Conservation (phyloP, 2,329 filamentous ascomycete genomes). For the Aspergillus ruber region DNA sequence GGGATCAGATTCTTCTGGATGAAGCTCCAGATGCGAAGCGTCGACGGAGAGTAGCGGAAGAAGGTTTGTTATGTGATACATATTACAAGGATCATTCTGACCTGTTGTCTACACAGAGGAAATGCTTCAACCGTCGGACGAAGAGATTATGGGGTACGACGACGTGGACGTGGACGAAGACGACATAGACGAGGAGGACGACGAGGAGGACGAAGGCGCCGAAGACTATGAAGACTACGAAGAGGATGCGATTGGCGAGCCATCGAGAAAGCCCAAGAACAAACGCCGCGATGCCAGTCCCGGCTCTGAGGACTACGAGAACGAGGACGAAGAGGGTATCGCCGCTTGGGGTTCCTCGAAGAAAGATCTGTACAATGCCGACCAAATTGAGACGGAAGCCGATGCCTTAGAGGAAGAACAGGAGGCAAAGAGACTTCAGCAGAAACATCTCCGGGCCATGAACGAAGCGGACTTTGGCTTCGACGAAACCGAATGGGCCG, state of each 20-base stretch:
- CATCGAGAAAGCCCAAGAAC: constrained; percentile 15
- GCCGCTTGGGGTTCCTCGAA: constrained; percentile 82
- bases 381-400: constrained; percentile 63
- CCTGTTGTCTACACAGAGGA: constrained; percentile 39
- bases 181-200: constrained; percentile 34
- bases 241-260: constrained; percentile 21
- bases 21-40: constrained; percentile 75
- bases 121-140: constrained; percentile 53
- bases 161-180: constrained; percentile 43
- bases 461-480: constrained; percentile 88
- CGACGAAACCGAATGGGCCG: constrained; percentile 80
- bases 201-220: constrained; percentile 41
- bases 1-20: constrained; percentile 79
- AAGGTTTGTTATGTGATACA: constrained; percentile 41
- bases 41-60: constrained; percentile 61
- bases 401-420: constrained; percentile 85
- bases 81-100: constrained; percentile 10
- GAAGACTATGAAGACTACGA: constrained; percentile 31
- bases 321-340: constrained; percentile 46
- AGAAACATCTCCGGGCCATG: constrained; percentile 86
- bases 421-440: constrained; percentile 80
- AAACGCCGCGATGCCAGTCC: constrained; percentile 15
- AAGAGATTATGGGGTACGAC: constrained; percentile 55
- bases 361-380: constrained; percentile 89
- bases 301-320: constrained; percentile 14